phyloP scores from a whole-genome alignment of 495 filamentous ascomycete genomes.

The Hypoxylon lenormandii region DNA sequence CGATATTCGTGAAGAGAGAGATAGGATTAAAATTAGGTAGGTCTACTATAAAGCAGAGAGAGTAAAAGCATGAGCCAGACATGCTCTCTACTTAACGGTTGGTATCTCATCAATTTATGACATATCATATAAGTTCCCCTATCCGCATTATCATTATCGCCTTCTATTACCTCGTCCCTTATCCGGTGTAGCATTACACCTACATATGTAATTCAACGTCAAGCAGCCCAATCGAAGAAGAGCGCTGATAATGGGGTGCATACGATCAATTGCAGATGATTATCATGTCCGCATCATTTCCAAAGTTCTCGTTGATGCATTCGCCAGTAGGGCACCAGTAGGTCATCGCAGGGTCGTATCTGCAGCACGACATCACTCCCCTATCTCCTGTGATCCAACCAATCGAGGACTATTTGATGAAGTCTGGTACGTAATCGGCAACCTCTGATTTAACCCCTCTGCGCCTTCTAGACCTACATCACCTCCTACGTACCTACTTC shows the following conservation, averaged over 20 bases:
- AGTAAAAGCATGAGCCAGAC: neutral
- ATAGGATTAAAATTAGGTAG: neutral
- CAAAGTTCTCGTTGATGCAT: neutral
- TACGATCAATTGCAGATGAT: neutral
- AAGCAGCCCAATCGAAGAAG: neutral
- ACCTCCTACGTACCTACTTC: neutral
- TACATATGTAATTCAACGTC: no score
- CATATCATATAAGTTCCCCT: neutral
- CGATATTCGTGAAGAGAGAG: neutral
- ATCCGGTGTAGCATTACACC: neutral
- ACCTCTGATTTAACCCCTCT: neutral
- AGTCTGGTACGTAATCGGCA: neutral
- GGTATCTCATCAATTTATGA: neutral
- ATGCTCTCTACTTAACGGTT: neutral
- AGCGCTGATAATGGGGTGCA: neutral
- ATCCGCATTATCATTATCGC: neutral
- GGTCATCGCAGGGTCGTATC: neutral
- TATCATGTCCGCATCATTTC: neutral
- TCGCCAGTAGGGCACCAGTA: neutral
- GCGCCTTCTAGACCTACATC: neutral
- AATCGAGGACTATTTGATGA: no score
- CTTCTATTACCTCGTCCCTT: no score
- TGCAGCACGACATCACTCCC: neutral
- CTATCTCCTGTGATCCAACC: neutral
- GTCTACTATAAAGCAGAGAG: neutral